Conservation (phyloP, 768 basidiomycete species). For the Lactarius psammicola region DNA sequence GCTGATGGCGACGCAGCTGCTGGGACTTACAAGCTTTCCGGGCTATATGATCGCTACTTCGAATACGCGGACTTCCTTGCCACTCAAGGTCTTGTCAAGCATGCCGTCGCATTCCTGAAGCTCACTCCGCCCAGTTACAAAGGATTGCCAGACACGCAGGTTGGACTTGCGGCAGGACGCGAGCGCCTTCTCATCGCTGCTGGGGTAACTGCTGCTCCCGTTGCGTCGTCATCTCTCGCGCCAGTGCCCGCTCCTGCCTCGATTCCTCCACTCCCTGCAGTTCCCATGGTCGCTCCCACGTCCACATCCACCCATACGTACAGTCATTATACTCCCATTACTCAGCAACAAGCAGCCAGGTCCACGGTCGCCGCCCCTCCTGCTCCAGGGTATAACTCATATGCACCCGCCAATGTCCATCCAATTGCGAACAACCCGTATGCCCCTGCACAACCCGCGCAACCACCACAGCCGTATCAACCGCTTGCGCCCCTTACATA, state of each 20-base stretch:
- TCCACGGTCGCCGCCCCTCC: conserved; percentile 27
- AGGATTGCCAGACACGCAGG: conserved; percentile 46
- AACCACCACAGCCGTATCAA: conserved; percentile 19
- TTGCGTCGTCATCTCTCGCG: conserved; percentile 31
- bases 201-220: conserved; percentile 32
- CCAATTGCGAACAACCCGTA: conserved; percentile 29
- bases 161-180: conserved; percentile 45
- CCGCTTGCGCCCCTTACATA: conserved; percentile 11
- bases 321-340: conserved; percentile 28
- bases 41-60: conserved; percentile 88
- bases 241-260: conserved; percentile 26
- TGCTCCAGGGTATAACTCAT: conserved; percentile 29
- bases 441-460: conserved; percentile 26
- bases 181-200: conserved; percentile 47
- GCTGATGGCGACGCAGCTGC: conserved; percentile 43
- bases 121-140: conserved; percentile 78
- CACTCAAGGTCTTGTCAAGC: conserved; percentile 82
- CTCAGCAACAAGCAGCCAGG: conserved; percentile 29
- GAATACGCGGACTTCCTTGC: conserved; percentile 94
- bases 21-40: conserved; percentile 77
- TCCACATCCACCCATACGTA: conserved; percentile 19
- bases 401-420: conserved; percentile 23
- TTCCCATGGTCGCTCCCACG: conserved; percentile 25
- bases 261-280: conserved; percentile 29
- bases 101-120: conserved; percentile 76